A percentile compares a stretch with the other conserved stretches of the same genome.
Evolutionary conservation across 2,329 filamentous ascomycete genomes (phyloP).

Genomic region (Ophiosphaerella narmari): DNA sequence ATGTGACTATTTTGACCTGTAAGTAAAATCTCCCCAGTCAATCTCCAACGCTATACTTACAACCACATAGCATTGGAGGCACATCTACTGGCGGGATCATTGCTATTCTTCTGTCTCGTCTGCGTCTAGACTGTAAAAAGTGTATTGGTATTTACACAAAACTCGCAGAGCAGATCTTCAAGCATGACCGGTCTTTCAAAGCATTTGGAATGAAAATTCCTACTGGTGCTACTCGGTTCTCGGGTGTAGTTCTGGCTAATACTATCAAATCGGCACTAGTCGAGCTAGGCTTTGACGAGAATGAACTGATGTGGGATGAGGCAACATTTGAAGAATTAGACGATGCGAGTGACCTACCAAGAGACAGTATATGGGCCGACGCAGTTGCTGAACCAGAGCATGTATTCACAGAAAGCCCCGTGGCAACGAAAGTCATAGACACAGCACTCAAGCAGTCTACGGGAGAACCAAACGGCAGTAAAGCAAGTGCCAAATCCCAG

Average conservation of each 20-base stretch:
- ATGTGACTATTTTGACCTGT: conserved; percentile 49
- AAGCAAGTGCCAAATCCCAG: not conserved
- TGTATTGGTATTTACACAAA: conserved; percentile 46
- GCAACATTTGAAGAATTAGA: conserved; percentile 45
- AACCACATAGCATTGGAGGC: conserved; percentile 34
- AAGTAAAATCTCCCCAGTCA: conserved; percentile 3
- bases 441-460: not conserved
- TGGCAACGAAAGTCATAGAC: conserved; percentile 24
- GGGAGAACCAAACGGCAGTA: not conserved
- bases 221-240: conserved; percentile 43
- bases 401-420: conserved; percentile 33
- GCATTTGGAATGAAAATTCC: conserved; percentile 44
- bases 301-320: conserved; percentile 49
- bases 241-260: conserved; percentile 41
- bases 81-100: conserved; percentile 50
- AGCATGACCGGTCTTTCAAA: conserved; percentile 43
- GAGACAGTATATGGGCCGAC: conserved; percentile 45
- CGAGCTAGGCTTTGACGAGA: conserved; percentile 37
- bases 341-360: conserved; percentile 25
- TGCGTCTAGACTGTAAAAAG: conserved; percentile 43
- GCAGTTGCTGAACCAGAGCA: conserved; percentile 14
- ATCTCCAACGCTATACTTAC: not conserved
- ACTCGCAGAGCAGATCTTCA: conserved; percentile 45
- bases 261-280: conserved; percentile 43
- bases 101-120: conserved; percentile 46